phyloP scores from a whole-genome alignment of 1,284 basidiomycete genomes.

The Hemileia vastatrix region DNA sequence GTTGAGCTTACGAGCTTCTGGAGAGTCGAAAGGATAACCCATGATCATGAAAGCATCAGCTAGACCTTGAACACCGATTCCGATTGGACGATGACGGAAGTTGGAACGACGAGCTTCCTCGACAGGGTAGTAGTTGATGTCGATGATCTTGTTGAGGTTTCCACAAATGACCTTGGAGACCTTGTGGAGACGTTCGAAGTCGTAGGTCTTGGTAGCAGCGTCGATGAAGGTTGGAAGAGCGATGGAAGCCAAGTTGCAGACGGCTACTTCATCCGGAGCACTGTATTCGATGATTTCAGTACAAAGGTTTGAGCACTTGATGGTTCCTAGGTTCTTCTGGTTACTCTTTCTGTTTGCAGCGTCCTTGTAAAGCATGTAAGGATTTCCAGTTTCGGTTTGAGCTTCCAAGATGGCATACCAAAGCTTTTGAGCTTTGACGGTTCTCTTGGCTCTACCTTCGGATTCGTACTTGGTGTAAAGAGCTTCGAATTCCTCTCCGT shows the following conservation, averaged over 20 bases:
- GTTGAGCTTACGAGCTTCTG: constrained; percentile 78
- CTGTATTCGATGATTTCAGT: constrained; percentile 99
- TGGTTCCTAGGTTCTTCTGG: constrained; percentile 96
- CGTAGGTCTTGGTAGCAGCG: constrained; percentile 45
- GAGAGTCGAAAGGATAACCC: constrained; percentile 88
- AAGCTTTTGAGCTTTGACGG: constrained; percentile 89
- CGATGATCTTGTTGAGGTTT: constrained; percentile 93
- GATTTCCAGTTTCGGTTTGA: constrained; percentile 95
- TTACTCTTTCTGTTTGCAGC: constrained; percentile 53
- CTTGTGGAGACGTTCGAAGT: constrained; percentile 91
- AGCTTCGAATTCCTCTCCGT: constrained; percentile 81
- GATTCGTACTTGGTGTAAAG: constrained; percentile 84
- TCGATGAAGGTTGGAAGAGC: constrained; percentile 65
- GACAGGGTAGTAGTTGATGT: constrained; percentile 85
- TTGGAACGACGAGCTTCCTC: constrained; percentile 83
- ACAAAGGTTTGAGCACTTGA: constrained; percentile 98
- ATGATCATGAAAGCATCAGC: constrained; percentile 98
- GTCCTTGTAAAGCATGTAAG: constrained; percentile 95
- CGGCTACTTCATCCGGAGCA: constrained; percentile 92
- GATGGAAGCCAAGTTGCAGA: constrained; percentile 97
- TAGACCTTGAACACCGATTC: constrained; percentile 94
- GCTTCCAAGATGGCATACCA: constrained; percentile 97
- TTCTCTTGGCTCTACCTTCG: constrained; percentile 78
- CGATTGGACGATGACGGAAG: constrained; percentile 95
- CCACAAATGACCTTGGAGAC: constrained; percentile 78